Evolutionary conservation across 257 asterid genomes (phyloP), one percentile per base, ranked within the genome.

Genomic region (Eustoma russellianum): DNA sequence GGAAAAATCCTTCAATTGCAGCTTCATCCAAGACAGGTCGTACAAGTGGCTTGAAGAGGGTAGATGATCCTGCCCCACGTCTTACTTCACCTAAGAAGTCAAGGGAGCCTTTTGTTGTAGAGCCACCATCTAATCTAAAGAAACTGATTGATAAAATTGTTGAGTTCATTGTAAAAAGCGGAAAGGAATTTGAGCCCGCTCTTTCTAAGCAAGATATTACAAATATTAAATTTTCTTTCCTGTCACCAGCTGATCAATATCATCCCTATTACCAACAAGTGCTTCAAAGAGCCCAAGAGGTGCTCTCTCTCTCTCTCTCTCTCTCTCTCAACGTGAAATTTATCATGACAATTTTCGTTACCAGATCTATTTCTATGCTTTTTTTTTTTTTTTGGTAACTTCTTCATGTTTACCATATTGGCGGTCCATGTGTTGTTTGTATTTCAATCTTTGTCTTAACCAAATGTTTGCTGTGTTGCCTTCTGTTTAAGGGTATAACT

Each of bases 91-190:
- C 57, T 18, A 77, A 62, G 70, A 87, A 73, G 61, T 41, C 59
- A 43, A 73, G 67, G 67, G 72, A 70, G 58, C 76, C 80, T 35
- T 14, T 67, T 45, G 50, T 74, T 64, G 8, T 70, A 67, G 98
- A 92, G 74, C 98, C 97, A 55, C 86, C 95, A 19, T 76, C 84
- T 61, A 95, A 85, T 47, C 13, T 88, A 30, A 85, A 75, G 82
- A 85, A 71, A 68, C 59, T 81, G 72, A 74, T 92, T 46, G 86
- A 79, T 38, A 88, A 83, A 77, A 70, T 92, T 58, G 93, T 85
- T 60, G 94, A 92, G 57, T 81, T 80, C 72, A 74, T 88, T 34
- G 33, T 67, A 62, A 81, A 82, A 73, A 82, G 88, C 53, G 95
- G 95, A 60, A 81, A 75, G 73, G 85, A 79, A 69, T 92, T 92